Evolutionary conservation across 225 moss, liverwort and hornwort genomes (phyloP), one percentile per base, ranked within the genome.

Genomic region (Asterella californica): DNA sequence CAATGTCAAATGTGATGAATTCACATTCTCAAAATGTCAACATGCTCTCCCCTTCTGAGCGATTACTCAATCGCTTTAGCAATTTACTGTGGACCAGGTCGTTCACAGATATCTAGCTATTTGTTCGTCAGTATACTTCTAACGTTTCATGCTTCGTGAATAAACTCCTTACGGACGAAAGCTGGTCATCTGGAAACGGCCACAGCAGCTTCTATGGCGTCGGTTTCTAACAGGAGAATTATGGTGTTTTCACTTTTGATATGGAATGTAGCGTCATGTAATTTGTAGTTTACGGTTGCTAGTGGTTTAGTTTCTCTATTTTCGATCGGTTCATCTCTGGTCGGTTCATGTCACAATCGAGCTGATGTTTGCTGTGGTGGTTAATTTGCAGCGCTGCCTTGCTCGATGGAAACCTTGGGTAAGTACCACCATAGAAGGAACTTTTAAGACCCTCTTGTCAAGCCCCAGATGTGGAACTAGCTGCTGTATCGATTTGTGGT

Each of bases 371-470:
- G 12, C 46, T 11, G 30, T 33, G 30, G 15, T 75, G 73, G 45
- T 6, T 78, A 25, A 71, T 47, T 33, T 74, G 37, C 84, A 84
- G 87, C 72, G 71, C 22, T 63, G 87, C 68, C 53, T 78, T 87
- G 74, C 45, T 84, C 57, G 87, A 87, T 65, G 87, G 87, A 74
- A 87, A 84, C 67, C 73, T 82, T 46, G 84, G 66, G 87, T 87
- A 74, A 74, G 87, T 80, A 24, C 78, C 33, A n/a, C 22, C 49
- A 17, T 1, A 19, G 2, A 33, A 4, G 38, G 30, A 38, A 48
- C 29, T 0, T 14, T 15, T 36, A 17, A 34, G 33, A 36, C 33
- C 5, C 11, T 36, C 25, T 25, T 6, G n/a, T 63, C 0, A 11
- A 27, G 6, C 18, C 0, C 14, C 21, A 5, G 0, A 42, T 67